phyloP scores from a whole-genome alignment of 768 basidiomycete genomes.

The Termitomyces sp. region DNA sequence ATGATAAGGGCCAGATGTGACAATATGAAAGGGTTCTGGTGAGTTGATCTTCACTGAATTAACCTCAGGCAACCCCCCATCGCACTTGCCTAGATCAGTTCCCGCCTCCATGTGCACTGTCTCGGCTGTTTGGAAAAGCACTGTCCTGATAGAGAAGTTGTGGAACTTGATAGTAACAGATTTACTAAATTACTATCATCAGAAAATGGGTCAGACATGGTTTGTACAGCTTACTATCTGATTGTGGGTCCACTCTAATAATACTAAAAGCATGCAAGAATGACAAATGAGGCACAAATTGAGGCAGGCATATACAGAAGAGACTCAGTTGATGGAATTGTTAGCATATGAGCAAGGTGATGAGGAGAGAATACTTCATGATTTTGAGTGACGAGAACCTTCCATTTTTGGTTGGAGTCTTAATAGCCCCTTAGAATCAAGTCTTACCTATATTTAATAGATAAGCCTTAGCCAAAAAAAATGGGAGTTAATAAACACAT shows the following conservation, averaged over 20 bases:
- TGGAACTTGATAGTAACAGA: conserved; percentile 1
- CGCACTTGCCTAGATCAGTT: too few relatives aligned
- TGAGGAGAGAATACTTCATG: not conserved
- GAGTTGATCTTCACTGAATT: too few relatives aligned
- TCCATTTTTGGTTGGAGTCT: not conserved
- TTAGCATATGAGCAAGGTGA: too few relatives aligned
- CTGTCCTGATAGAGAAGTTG: not conserved
- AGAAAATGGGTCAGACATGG: not conserved
- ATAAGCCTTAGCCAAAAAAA: too few relatives aligned
- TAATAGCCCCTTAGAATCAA: not conserved
- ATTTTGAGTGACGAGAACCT: not conserved
- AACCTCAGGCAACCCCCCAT: too few relatives aligned
- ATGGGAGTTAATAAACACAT: too few relatives aligned
- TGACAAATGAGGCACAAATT: too few relatives aligned
- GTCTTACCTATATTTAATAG: not conserved
- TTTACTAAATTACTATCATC: not conserved
- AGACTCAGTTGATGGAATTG: not conserved
- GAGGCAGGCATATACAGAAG: not conserved
- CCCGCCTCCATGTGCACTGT: too few relatives aligned
- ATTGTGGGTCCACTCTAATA: not conserved
- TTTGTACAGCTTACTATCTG: not conserved
- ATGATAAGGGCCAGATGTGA: too few relatives aligned
- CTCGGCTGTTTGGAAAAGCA: too few relatives aligned
- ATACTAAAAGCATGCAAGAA: conserved; percentile 13
- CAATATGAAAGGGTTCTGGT: too few relatives aligned